Evolutionary conservation across 140 eudicot genomes (phyloP).

Genomic region (Flaveria floridana): DNA sequence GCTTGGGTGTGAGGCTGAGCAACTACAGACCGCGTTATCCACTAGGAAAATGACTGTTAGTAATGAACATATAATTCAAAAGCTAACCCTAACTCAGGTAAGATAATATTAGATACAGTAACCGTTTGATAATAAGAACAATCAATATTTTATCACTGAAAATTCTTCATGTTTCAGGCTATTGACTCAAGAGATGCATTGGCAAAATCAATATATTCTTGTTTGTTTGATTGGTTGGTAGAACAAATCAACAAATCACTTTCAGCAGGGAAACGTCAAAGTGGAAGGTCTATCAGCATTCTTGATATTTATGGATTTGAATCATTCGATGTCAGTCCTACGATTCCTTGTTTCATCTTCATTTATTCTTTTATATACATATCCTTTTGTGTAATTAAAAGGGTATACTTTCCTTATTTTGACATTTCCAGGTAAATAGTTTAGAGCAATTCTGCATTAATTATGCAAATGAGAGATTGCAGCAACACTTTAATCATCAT

Average conservation of each 20-base stretch:
- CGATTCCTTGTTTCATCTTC: conserved; percentile 2
- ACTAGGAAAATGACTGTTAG: conserved; percentile 61
- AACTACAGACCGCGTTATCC: conserved; percentile 59
- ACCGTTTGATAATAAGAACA: background rate
- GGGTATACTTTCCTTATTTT: conserved; percentile 13
- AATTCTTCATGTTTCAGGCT: conserved; percentile 52
- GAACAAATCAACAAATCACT: conserved; percentile 71
- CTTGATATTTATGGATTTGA: conserved; percentile 94
- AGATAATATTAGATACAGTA: background rate
- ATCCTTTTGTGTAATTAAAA: background rate
- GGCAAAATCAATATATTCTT: conserved; percentile 83
- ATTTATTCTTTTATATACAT: conserved; percentile 6
- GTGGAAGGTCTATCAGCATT: conserved; percentile 84
- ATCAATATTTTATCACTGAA: background rate
- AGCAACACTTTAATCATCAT: conserved; percentile 89
- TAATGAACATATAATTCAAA: conserved; percentile 58
- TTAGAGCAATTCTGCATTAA: conserved; percentile 93
- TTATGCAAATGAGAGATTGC: conserved; percentile 95
- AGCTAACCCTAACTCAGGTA: conserved; percentile 69
- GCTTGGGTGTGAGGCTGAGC: conserved; percentile 66
- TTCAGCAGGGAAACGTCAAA: conserved; percentile 51
- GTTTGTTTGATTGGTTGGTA: conserved; percentile 85
- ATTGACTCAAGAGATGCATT: conserved; percentile 77
- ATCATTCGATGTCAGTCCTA: conserved; percentile 64
- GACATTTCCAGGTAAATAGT: conserved; percentile 66